Conservation (phyloP, 192 early-diverging fungal species). For the Phycomyces nitens region DNA sequence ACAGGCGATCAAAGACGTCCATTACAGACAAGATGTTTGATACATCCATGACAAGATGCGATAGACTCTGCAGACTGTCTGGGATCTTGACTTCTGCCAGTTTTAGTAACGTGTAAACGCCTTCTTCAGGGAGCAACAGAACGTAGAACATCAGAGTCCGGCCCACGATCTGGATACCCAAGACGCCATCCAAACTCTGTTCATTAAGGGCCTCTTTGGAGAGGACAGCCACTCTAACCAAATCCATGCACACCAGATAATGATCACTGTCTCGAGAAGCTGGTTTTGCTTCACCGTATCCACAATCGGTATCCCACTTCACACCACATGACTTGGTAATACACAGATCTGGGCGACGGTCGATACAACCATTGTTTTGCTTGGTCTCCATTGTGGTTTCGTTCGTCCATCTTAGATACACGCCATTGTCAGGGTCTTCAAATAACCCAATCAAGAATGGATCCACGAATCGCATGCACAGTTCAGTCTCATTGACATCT, state of each 20-base stretch:
- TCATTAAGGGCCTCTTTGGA: conserved; percentile 6
- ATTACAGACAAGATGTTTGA: too few relatives aligned
- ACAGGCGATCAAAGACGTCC: too few relatives aligned
- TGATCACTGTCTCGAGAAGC: background rate
- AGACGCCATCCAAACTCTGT: too few relatives aligned
- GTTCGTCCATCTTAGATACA: conserved; percentile 1
- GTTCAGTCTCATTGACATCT: conserved; percentile 8
- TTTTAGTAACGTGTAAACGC: too few relatives aligned
- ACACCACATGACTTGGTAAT: background rate
- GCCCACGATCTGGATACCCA: too few relatives aligned
- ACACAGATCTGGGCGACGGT: background rate
- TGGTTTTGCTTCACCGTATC: conserved; percentile 7
- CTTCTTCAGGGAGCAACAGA: too few relatives aligned
- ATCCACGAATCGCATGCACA: conserved; percentile 2
- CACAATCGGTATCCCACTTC: background rate
- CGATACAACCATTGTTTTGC: background rate
- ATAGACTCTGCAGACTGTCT: too few relatives aligned
- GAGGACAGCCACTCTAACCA: background rate
- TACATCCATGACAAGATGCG: too few relatives aligned
- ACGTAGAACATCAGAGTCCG: too few relatives aligned
- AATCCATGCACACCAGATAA: background rate
- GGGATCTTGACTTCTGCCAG: too few relatives aligned
- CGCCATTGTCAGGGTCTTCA: conserved; percentile 7
- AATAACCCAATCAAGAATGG: conserved; percentile 3
- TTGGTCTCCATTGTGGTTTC: conserved; percentile 2